phyloP scores from a whole-genome alignment of 306 rosid species.

The Cucurbita maxima region DNA sequence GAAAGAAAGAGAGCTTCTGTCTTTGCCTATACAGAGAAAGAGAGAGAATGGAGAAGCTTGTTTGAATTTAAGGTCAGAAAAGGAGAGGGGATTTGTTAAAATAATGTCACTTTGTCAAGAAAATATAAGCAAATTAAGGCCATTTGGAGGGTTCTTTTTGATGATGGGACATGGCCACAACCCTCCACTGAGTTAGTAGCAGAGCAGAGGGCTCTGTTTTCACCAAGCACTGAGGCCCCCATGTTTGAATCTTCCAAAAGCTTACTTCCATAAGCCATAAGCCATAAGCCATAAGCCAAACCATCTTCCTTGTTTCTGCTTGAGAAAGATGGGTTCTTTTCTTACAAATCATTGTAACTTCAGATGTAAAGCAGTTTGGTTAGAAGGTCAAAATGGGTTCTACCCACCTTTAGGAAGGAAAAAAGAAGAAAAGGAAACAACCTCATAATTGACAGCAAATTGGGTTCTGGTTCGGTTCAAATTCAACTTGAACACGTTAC shows the following conservation, averaged over 20 bases:
- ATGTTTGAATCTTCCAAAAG: background rate
- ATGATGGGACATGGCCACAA: background rate
- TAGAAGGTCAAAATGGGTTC: background rate
- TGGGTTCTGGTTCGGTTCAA: background rate
- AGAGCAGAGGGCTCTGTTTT: background rate
- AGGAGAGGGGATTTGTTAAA: background rate
- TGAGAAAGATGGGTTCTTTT: background rate
- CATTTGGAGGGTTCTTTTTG: background rate
- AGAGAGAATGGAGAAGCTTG: background rate
- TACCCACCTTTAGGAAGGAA: background rate
- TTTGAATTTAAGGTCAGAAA: background rate
- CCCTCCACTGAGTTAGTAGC: background rate
- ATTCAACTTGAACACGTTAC: background rate
- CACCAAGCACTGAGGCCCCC: conserved; percentile 2
- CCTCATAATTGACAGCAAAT: background rate
- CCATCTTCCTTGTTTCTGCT: background rate
- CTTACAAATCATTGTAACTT: background rate
- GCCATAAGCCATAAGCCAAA: background rate
- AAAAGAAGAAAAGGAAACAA: background rate
- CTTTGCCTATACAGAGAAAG: background rate
- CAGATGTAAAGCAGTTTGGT: conserved; percentile 1
- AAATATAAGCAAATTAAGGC: background rate
- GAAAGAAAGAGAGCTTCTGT: background rate
- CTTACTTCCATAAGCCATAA: background rate
- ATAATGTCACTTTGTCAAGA: background rate